A percentile compares a stretch with the other conserved stretches of the same genome.
Evolutionary conservation across 345 rosid genomes (phyloP).

Genomic region (Draba incana): DNA sequence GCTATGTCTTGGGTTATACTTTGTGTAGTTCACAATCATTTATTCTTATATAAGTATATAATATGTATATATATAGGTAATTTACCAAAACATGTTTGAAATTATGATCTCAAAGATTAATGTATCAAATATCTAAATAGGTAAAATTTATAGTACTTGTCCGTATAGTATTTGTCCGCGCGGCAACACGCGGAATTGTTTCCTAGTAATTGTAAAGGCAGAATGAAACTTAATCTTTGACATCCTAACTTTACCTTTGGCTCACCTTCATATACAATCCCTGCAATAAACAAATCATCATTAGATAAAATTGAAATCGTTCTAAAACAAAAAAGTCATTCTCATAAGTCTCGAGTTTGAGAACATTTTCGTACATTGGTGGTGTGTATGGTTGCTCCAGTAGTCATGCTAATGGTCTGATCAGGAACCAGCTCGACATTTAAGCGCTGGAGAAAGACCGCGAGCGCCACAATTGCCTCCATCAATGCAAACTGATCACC

Average conservation of each 20-base stretch:
- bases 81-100: no score
- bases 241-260: slow-evolving; percentile 33
- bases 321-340: not conserved
- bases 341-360: not conserved
- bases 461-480: slow-evolving; percentile 83
- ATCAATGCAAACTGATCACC: slow-evolving; percentile 96
- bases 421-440: slow-evolving; percentile 82
- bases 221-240: slow-evolving; percentile 3
- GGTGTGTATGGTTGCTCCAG: slow-evolving; percentile 95
- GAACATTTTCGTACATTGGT: slow-evolving; percentile 54
- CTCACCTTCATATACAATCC: slow-evolving; percentile 83
- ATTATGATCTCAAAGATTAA: no score
- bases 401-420: slow-evolving; percentile 91
- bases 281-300: slow-evolving; percentile 46
- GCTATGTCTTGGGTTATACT: no score
- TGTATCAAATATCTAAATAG: no score
- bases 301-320: not conserved
- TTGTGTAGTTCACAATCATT: no score
- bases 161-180: no score
- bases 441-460: slow-evolving; percentile 70
- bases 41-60: no score
- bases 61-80: no score
- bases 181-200: no score
- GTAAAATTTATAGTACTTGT: no score
- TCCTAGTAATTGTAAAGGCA: slow-evolving; percentile 5